Percentiles rank a stretch among this genome's conserved stretches.
phyloP scores from a whole-genome alignment of 2,329 filamentous ascomycete species.

The Zasmidium citrigriseum region DNA sequence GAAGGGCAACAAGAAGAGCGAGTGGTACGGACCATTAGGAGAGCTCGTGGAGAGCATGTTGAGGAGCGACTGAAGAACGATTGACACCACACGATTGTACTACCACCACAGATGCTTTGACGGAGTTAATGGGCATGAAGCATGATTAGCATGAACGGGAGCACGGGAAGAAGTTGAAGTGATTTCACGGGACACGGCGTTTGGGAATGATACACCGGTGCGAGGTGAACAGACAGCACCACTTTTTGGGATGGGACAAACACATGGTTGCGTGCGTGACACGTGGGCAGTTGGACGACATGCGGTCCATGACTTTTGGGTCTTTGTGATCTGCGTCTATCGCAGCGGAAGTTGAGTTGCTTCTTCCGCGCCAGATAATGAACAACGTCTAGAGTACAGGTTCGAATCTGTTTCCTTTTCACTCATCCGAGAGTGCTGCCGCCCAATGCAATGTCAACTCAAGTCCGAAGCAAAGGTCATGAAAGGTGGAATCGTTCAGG shows the following conservation, averaged over 20 bases:
- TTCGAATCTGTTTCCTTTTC: neutral
- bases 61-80: conserved; percentile 69
- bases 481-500: neutral
- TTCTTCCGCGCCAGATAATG: neutral
- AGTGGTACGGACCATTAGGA: conserved; percentile 94
- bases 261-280: neutral
- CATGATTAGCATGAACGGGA: neutral
- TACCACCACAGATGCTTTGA: neutral
- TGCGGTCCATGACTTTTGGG: neutral
- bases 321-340: neutral
- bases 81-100: neutral
- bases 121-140: neutral
- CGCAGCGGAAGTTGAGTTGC: neutral
- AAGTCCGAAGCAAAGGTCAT: neutral
- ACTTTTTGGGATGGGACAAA: neutral
- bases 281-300: neutral
- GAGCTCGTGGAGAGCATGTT: conserved; percentile 98
- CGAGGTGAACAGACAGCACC: neutral
- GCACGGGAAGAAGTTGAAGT: neutral
- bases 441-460: conserved; percentile 2
- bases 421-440: neutral
- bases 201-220: neutral
- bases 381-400: conserved; percentile 1
- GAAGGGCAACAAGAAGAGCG: conserved; percentile 58
- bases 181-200: neutral